Evolutionary conservation across 1,284 basidiomycete species (phyloP), one percentile per base, ranked within the genome.

Genomic region (Marasmius oreades): DNA sequence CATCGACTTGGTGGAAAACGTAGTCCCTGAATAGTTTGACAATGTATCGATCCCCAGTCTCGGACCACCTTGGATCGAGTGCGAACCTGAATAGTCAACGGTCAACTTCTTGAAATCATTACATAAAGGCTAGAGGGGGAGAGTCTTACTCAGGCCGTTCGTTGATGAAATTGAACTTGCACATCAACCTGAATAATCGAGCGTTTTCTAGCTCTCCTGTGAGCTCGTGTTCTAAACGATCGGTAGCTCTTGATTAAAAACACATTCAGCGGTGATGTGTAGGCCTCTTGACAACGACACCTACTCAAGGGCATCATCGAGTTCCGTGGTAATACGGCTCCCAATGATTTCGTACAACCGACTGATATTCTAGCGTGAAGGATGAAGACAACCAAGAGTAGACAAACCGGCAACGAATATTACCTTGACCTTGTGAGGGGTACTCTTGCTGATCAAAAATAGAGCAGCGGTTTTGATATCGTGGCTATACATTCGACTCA

Each of bases 21-120:
- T 93, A 95, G 73, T 99, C 97, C 26, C 97, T 84, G 82, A 99
- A 99, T 51, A 99, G 83, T 77, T 97, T 98, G 78, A 99, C 84
- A 66, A 99, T 93, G 70, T 99, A 99, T 57, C 95, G 81, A 68
- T 99, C 97, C 12, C 97, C 97, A 1, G 96, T 98, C 70, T 99
- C 97, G 7, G 95, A 95, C 96, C 96, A 99, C 10, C 95, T 82
- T 1, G 93, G 85, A 68, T 98, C 96, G 53, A 92, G 88, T 52
- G 96, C 93, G 66, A 98, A 98, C 66, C 94, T 95, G 63, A n/a
- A n/a, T 34, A 5, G 37, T 2, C 16, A 43, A 16, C 36, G 24
- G 44, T 10, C 11, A 56, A 47, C n/a, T n/a, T n/a, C n/a, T n/a
- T n/a, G 62, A 57, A 50, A 44, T 56, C 18, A 10, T 10, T 34